phyloP scores from a whole-genome alignment of 176 grass and related monocot genomes.

The Lolium multiflorum region DNA sequence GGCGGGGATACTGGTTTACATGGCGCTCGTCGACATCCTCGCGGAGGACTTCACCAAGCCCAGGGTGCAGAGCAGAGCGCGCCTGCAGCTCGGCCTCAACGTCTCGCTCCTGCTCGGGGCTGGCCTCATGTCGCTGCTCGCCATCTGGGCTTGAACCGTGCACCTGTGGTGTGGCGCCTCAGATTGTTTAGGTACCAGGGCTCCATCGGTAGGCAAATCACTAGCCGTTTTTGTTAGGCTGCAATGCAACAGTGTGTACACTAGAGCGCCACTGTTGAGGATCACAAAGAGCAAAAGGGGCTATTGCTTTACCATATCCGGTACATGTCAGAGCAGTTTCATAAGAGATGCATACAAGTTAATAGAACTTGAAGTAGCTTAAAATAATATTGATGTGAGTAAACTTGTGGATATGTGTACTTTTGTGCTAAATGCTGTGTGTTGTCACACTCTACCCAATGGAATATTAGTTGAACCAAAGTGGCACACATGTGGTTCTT shows the following conservation, averaged over 20 bases:
- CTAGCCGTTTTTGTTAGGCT: neutral
- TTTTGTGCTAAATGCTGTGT: too few relatives aligned
- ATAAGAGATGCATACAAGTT: too few relatives aligned
- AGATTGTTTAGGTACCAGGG: neutral
- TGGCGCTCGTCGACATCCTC: constrained; percentile 72
- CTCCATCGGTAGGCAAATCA: neutral
- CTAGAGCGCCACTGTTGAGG: too few relatives aligned
- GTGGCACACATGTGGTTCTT: too few relatives aligned
- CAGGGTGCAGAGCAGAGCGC: constrained; percentile 56
- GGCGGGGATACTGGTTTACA: constrained; percentile 79
- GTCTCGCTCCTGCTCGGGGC: constrained; percentile 57
- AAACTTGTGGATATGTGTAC: too few relatives aligned
- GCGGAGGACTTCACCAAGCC: constrained; percentile 64
- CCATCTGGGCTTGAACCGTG: constrained; percentile 65
- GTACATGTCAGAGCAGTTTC: too few relatives aligned
- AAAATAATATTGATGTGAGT: too few relatives aligned
- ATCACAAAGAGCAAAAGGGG: too few relatives aligned
- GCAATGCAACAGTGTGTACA: neutral
- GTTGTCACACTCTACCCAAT: too few relatives aligned
- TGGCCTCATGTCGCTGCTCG: constrained; percentile 74
- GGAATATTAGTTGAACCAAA: too few relatives aligned
- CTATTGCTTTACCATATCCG: too few relatives aligned
- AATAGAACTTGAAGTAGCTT: too few relatives aligned
- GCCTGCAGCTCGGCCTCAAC: constrained; percentile 52
- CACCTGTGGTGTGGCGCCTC: neutral